Evolutionary conservation across 2,329 filamentous ascomycete species (phyloP).

Genomic region (Calonectria pseudoreteaudii): DNA sequence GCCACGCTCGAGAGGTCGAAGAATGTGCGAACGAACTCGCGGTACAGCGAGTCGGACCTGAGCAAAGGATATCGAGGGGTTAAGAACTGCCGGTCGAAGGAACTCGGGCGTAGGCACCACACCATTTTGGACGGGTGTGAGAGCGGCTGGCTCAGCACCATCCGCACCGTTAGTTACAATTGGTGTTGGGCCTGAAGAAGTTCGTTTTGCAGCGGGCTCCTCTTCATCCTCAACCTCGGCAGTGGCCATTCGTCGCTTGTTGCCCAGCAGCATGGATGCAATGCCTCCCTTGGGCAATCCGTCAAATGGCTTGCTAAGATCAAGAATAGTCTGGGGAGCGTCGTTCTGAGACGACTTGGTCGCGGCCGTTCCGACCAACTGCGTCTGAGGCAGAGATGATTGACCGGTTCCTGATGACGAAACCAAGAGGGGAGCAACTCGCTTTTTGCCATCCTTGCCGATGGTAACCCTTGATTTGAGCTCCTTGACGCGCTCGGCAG

Average conservation of each 20-base stretch:
- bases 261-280: conserved; percentile 86
- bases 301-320: conserved; percentile 94
- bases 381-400: conserved; percentile 89
- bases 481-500: conserved; percentile 65
- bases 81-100: conserved; percentile 87
- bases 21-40: conserved; percentile 83
- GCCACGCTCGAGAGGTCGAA: conserved; percentile 82
- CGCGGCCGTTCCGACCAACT: conserved; percentile 82
- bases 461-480: conserved; percentile 94
- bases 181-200: conserved; percentile 75
- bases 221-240: conserved; percentile 83
- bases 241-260: conserved; percentile 85
- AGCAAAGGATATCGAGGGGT: conserved; percentile 82
- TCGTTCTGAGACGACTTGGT: conserved; percentile 74
- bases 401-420: conserved; percentile 89
- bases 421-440: conserved; percentile 90
- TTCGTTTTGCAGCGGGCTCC: conserved; percentile 62
- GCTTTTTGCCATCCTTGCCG: conserved; percentile 96
- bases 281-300: conserved; percentile 92
- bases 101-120: conserved; percentile 82
- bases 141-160: conserved; percentile 81
- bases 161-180: conserved; percentile 83
- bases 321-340: conserved; percentile 83
- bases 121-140: conserved; percentile 69
- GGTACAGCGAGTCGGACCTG: conserved; percentile 90